phyloP scores from a whole-genome alignment of 805 yeast genomes.

The Geotrichum ghanense region DNA sequence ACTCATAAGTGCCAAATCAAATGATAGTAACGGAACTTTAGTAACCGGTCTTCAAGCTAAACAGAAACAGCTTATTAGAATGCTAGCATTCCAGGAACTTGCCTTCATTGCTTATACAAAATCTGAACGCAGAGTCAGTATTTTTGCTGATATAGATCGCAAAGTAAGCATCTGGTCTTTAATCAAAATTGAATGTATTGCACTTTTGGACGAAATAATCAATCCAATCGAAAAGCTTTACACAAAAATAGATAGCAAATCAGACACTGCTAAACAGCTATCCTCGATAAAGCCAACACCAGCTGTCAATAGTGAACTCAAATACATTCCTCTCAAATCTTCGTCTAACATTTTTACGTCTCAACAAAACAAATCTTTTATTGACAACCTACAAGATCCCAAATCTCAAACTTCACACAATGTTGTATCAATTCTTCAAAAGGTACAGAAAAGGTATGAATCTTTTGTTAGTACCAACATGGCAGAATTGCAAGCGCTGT shows the following conservation, averaged over 20 bases:
- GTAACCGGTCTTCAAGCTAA: constrained; percentile 25
- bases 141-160: constrained; percentile 25
- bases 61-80: constrained; percentile 18
- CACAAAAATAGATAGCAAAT: constrained; percentile 4
- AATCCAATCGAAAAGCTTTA: constrained; percentile 1
- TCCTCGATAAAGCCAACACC: neutral
- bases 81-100: constrained; percentile 30
- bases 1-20: constrained; percentile 19
- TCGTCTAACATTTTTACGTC: constrained; percentile 6
- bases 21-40: constrained; percentile 27
- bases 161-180: constrained; percentile 25
- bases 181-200: constrained; percentile 17
- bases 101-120: constrained; percentile 20
- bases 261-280: constrained; percentile 5
- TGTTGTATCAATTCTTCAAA: constrained; percentile 11
- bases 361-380: constrained; percentile 8
- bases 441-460: constrained; percentile 6
- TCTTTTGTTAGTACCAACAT: constrained; percentile 14
- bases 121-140: constrained; percentile 22
- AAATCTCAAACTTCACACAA: constrained; percentile 15
- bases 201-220: constrained; percentile 11
- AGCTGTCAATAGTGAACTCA: neutral
- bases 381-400: constrained; percentile 18
- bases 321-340: constrained; percentile 3
- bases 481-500: constrained; percentile 15